Evolutionary conservation across 495 filamentous ascomycete genomes (phyloP), one percentile per base, ranked within the genome.

Genomic region (Neurospora terricola): DNA sequence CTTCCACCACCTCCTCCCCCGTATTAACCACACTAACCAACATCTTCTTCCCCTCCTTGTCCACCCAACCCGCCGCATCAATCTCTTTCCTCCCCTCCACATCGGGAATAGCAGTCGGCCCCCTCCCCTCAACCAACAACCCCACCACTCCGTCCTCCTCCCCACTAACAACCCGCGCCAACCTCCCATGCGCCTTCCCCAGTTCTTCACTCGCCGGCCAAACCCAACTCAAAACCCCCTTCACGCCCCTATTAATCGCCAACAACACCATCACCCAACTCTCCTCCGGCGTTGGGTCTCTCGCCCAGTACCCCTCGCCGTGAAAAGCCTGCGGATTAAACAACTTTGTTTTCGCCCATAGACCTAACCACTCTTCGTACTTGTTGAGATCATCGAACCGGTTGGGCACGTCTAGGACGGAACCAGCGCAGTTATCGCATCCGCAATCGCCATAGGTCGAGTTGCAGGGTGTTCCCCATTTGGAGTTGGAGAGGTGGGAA

Each of bases 371-470:
- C 0, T 38, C 27, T 73, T 87, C 85, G 75, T 88, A 90, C 3
- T 36, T 34, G 4, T 79, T 74, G 30, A 88, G 81, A 12, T 77
- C 79, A 70, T 91, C 88, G 3, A 91, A 78, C 0, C 90, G 84
- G 3, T 73, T 71, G 0, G 84, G 76, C 14, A 92, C 87, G 76
- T 92, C 90, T 5, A 82, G 80, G 23, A 92, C 81, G 8, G 89
- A 88, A 0, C 75, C 71, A 34, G 5, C 6, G 77, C 91, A 93
- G 77, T 90, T 87, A 76, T 93, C 91, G 80, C 91, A 93, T 38
- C 90, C 91, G 77, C 91, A 92, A 79, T 89, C 88, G 62, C 91
- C 91, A 45, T 91, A 88, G 0, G 91, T 92, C 0, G 80, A 69
- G 74, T 92, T 93, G 77, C 90, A 92, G 0, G 78, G 77, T 0